A percentile compares a stretch with the other conserved stretches of the same genome.
These are phyloP conservation scores for Kernera saxatilis DNA, from an alignment of 345 rosid genomes.

Conservation along the genomic window DNA sequence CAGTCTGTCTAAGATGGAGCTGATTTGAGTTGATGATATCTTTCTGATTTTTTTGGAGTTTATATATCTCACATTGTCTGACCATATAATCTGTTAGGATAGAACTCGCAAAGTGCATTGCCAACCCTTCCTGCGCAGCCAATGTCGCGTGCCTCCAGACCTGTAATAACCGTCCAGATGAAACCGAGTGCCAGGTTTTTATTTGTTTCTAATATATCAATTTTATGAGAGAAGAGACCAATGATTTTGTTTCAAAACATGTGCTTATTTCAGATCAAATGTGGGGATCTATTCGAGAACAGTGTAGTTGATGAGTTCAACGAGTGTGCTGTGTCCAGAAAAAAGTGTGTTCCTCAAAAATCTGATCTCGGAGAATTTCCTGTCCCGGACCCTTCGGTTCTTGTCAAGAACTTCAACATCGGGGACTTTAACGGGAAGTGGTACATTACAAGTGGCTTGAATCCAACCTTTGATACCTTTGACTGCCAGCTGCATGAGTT, in stretches of 20 bases:
- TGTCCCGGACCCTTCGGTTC: constrained; percentile 70
- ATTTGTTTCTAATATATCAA: not conserved
- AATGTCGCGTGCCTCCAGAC: constrained; percentile 93
- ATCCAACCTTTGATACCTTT: constrained; percentile 78
- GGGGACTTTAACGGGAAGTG: constrained; percentile 77
- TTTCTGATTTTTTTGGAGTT: not conserved
- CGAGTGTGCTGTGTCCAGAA: constrained; percentile 85
- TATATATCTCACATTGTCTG: constrained; percentile 3
- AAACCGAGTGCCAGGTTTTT: constrained; percentile 90
- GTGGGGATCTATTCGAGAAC: constrained; percentile 90
- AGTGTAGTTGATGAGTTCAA: constrained; percentile 87
- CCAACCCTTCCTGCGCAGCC: constrained; percentile 92
- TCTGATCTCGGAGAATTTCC: constrained; percentile 87
- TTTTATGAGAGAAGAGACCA: not conserved
- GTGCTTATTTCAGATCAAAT: constrained; percentile 57
- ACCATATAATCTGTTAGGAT: constrained; percentile 43
- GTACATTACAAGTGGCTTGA: constrained; percentile 89
- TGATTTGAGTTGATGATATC: not conserved
- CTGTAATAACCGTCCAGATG: constrained; percentile 92
- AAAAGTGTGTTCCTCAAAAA: constrained; percentile 87
- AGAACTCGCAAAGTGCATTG: constrained; percentile 88
- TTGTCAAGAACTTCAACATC: constrained; percentile 67
- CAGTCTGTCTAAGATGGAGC: not conserved
- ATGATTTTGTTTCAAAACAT: not conserved
- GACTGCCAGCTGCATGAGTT: constrained; percentile 92